A percentile compares a stretch with the other conserved stretches of the same genome.
phyloP scores from a whole-genome alignment of 371 early-diverging fungal species.

The Polyrhizophydium stewartii region DNA sequence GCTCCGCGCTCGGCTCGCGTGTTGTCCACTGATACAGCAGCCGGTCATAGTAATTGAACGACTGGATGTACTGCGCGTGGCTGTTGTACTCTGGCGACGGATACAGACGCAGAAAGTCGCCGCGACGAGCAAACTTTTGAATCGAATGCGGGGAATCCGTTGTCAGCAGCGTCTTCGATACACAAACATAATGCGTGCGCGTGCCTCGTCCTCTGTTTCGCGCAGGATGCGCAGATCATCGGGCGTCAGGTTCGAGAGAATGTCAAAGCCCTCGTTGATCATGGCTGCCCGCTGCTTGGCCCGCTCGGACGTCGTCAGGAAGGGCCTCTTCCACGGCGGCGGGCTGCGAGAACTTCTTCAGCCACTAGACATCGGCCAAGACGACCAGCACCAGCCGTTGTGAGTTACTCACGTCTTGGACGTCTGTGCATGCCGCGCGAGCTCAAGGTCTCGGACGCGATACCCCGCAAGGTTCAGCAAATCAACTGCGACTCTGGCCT shows the following conservation, averaged over 20 bases:
- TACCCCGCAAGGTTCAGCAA: constrained; percentile 38
- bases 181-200: not conserved
- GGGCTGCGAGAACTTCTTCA: not conserved
- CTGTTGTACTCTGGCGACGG: constrained; percentile 11
- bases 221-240: constrained; percentile 24
- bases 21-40: constrained; percentile 29
- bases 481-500: constrained; percentile 28
- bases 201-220: constrained; percentile 34
- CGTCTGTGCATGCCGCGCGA: constrained; percentile 3
- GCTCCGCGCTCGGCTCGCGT: not conserved
- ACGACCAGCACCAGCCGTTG: not conserved
- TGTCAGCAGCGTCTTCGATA: not conserved
- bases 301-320: constrained; percentile 10
- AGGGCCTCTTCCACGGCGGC: constrained; percentile 2
- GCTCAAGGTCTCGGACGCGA: constrained; percentile 19
- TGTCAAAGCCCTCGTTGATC: constrained; percentile 4
- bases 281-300: constrained; percentile 14
- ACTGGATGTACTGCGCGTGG: constrained; percentile 8
- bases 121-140: constrained; percentile 21
- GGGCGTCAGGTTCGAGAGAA: constrained; percentile 18
- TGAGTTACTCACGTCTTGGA: not conserved
- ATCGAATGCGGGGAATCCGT: no score
- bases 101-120: constrained; percentile 31
- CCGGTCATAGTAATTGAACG: constrained; percentile 23
- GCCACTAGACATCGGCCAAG: not conserved